A percentile compares a stretch with the other conserved stretches of the same genome.
Evolutionary conservation across 2,329 filamentous ascomycete species (phyloP).

Genomic region (Sporothrix variecibatus): DNA sequence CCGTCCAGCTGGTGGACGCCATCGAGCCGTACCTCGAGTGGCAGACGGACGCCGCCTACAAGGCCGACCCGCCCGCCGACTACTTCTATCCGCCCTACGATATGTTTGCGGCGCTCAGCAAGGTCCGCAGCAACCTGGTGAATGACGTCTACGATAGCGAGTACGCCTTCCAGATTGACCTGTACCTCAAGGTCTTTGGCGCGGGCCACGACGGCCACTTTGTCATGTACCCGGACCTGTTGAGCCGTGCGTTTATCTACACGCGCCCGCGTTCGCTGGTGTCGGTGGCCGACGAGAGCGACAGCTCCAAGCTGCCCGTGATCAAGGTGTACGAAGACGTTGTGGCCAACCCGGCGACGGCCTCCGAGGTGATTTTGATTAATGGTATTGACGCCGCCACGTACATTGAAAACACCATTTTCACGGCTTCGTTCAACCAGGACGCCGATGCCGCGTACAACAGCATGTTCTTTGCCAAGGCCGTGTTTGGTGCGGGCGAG

Average conservation of each 20-base stretch:
- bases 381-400: constrained; percentile 37
- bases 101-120: constrained; percentile 40
- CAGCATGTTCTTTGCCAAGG: constrained; percentile 41
- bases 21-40: constrained; percentile 46
- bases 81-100: constrained; percentile 45
- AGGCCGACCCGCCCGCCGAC: constrained; percentile 42
- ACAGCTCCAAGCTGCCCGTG: constrained; percentile 37
- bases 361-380: constrained; percentile 35
- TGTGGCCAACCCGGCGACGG: constrained; percentile 28
- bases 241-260: constrained; percentile 43
- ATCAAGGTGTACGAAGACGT: constrained; percentile 52
- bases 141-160: constrained; percentile 43
- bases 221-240: constrained; percentile 44
- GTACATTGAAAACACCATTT: constrained; percentile 47
- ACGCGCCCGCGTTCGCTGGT: constrained; percentile 44
- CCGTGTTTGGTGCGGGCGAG: constrained; percentile 29
- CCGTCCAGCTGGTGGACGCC: constrained; percentile 43
- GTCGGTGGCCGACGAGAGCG: constrained; percentile 41
- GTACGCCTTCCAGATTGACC: constrained; percentile 45
- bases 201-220: constrained; percentile 47
- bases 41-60: constrained; percentile 44
- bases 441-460: constrained; percentile 43
- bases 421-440: constrained; percentile 40
- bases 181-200: constrained; percentile 44
- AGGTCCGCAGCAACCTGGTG: constrained; percentile 39